Base-by-base conservation (phyloP, 163 green algal genomes). In the Coccomyxa subellipsoidea region DNA sequence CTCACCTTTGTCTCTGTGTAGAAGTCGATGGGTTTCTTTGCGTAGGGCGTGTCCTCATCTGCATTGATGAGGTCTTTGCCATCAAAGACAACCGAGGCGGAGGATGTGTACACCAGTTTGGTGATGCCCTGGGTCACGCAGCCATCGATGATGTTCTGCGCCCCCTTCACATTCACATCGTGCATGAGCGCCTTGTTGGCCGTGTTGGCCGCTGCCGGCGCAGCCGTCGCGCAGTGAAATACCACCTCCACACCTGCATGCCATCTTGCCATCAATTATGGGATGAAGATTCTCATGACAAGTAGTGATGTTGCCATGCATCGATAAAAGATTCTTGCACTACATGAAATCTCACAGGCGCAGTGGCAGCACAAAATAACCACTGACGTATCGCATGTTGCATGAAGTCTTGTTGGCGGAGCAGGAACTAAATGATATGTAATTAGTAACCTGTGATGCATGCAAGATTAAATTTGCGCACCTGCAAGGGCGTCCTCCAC, bases 41-140 rank as follows among this genome's bases (percentile, higher is more conserved):
- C 93, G 78, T 98, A 98, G 1, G 91, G 87, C 29, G 76, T 72
- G 23, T 70, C 70, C 87, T 98, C 95, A 79, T 95, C 87, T 0
- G 91, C 93, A 34, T 83, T 81, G 6, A 91, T 37, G 71, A 98
- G 87, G 71, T 92, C 81, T 29, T 77, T 80, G 27, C 95, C 95
- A 27, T 97, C 91, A 84, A 98, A 98, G 15, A 97, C 95, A 0
- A 98, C 95, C 37, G 91, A 96, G 25, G 95, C 93, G 2, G 88
- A 94, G 86, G 86, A 94, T 76, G 95, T 98, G 90, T 95, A 97
- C 15, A 98, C 89, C 27, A 98, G 86, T 21, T 82, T 85, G 21
- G 81, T 76, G 0, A 98, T 91, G 36, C 85, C 82, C 5, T 38
- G 72, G 7, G 81, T 38, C 38, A 91, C 34, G 88, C 93, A 97